phyloP scores from a whole-genome alignment of 2,329 filamentous ascomycete species.

The Aspergillus terreus region DNA sequence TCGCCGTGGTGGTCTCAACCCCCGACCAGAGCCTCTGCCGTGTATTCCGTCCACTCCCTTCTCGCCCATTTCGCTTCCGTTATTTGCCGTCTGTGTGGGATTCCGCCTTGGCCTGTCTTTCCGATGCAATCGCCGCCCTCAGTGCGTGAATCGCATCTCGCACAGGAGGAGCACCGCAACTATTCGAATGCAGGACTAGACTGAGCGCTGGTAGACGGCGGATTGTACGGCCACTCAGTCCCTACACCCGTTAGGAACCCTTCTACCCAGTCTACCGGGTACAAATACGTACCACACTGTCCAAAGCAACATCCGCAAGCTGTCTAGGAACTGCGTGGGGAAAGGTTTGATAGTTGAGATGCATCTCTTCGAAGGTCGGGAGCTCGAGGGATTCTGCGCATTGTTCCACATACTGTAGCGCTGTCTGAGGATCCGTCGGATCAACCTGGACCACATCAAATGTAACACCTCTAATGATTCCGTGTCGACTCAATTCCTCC shows the following conservation, averaged over 20 bases:
- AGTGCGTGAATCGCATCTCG: conserved; percentile 35
- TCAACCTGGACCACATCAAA: conserved; percentile 24
- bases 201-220: conserved; percentile 40
- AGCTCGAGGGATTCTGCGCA: conserved; percentile 18
- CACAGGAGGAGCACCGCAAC: not conserved
- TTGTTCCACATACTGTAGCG: conserved; percentile 27
- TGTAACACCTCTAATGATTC: conserved; percentile 28
- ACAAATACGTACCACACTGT: conserved; percentile 23
- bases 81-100: conserved; percentile 8
- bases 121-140: conserved; percentile 31
- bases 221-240: conserved; percentile 42
- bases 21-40: not conserved
- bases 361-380: conserved; percentile 27
- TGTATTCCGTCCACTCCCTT: not conserved
- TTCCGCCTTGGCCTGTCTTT: conserved; percentile 20
- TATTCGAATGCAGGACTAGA: conserved; percentile 39
- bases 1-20: not conserved
- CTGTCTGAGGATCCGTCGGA: conserved; percentile 19
- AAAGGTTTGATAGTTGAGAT: conserved; percentile 27
- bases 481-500: conserved; percentile 41
- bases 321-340: conserved; percentile 23
- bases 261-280: not conserved
- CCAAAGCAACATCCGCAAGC: conserved; percentile 24
- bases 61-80: not conserved
- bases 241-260: conserved; percentile 15